These are phyloP conservation scores for Asterella californica DNA, from an alignment of 225 moss, liverwort and hornwort genomes.

Conservation along the genomic window DNA sequence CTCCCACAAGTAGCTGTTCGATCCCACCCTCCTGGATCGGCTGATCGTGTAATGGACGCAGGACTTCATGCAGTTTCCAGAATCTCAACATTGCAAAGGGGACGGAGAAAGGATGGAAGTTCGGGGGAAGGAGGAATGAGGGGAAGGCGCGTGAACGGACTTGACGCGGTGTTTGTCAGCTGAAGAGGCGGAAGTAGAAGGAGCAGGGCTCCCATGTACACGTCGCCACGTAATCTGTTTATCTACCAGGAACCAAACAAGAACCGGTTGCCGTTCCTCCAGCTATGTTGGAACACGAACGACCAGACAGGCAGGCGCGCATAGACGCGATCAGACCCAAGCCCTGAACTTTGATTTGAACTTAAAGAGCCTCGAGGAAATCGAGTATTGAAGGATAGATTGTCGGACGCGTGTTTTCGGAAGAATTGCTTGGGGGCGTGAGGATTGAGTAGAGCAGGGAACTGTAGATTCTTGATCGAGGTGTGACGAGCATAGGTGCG, in stretches of 20 bases:
- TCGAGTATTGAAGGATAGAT: not conserved
- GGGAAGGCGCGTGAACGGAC: no score
- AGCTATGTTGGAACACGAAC: not conserved
- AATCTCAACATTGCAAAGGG: not conserved
- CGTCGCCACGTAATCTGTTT: constrained; percentile 22
- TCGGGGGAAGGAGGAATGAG: no score
- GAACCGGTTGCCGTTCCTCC: not conserved
- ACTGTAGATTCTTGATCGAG: not conserved
- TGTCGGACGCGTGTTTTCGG: not conserved
- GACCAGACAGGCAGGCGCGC: not conserved
- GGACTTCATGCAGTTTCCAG: not conserved
- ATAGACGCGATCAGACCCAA: no score
- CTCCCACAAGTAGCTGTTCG: no score
- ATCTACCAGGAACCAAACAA: constrained; percentile 9
- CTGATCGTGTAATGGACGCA: no score
- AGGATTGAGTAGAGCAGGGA: not conserved
- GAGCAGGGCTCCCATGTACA: not conserved
- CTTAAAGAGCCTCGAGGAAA: not conserved
- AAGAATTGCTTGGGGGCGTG: not conserved
- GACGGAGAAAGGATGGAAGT: no score
- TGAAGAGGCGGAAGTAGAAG: no score
- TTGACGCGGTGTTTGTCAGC: no score
- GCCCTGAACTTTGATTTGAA: not conserved
- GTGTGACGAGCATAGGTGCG: not conserved
- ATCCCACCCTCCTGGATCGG: not conserved